These are phyloP conservation scores for Auricularia heimuer DNA, from an alignment of 768 basidiomycete species.

Conservation along the genomic window DNA sequence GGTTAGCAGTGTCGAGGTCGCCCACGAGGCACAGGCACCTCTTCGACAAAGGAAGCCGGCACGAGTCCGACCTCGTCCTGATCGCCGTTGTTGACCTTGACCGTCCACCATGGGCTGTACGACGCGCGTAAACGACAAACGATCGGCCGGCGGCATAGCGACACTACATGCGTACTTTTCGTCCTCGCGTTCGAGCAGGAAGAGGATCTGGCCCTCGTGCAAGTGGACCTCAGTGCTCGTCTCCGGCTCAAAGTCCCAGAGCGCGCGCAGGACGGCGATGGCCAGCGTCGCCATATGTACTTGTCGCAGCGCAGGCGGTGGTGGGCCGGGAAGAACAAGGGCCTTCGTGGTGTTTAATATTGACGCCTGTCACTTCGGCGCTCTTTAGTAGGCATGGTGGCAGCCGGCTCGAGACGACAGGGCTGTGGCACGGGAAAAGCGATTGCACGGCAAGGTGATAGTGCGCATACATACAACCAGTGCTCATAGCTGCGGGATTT, in stretches of 20 bases:
- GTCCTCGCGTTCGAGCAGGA: slow-evolving; percentile 81
- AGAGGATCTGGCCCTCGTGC: slow-evolving; percentile 77
- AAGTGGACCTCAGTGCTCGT: slow-evolving; percentile 86
- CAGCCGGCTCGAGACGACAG: no score
- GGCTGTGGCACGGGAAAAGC: no score
- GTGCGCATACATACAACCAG: no score
- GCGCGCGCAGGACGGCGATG: slow-evolving; percentile 78
- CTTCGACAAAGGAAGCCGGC: slow-evolving; percentile 80
- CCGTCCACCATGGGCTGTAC: slow-evolving; percentile 81
- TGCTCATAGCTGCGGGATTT: no score
- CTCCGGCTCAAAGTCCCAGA: slow-evolving; percentile 88
- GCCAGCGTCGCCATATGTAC: not conserved
- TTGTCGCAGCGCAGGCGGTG: no score
- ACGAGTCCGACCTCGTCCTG: slow-evolving; percentile 61
- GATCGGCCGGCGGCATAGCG: not conserved
- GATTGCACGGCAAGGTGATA: no score
- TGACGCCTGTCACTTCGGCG: not conserved
- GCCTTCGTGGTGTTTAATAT: not conserved
- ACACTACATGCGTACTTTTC: slow-evolving; percentile 53
- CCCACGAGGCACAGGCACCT: slow-evolving; percentile 29
- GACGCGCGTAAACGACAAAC: not conserved
- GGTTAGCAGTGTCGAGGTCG: slow-evolving; percentile 4
- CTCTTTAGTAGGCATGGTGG: no score
- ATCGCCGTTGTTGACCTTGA: slow-evolving; percentile 67
- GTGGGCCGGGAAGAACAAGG: no score